Percentiles rank a stretch among this genome's conserved stretches.
phyloP scores from a whole-genome alignment of 2,329 filamentous ascomycete species.

The Aspergillus sp. region DNA sequence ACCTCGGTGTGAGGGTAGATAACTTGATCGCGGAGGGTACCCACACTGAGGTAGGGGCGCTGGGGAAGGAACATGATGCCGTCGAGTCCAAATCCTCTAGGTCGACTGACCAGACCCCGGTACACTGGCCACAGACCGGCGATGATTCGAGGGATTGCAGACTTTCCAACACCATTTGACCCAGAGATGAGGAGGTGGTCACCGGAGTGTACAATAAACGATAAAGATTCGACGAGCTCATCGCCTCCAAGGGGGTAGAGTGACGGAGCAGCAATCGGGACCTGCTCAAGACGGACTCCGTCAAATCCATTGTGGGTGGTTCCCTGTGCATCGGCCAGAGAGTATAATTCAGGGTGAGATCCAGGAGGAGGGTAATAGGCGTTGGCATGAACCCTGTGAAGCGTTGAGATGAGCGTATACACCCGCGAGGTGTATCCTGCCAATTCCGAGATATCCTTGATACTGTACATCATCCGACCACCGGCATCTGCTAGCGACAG shows the following conservation, averaged over 20 bases:
- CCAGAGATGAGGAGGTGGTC: conserved; percentile 94
- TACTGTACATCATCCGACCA: conserved; percentile 98
- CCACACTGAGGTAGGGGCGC: conserved; percentile 83
- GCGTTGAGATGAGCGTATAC: conserved; percentile 89
- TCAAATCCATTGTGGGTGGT: conserved; percentile 94
- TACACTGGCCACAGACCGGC: conserved; percentile 96
- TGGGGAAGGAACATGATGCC: conserved; percentile 99
- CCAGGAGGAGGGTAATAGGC: conserved; percentile 71
- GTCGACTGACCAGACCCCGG: conserved; percentile 82
- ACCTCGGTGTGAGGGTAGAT: conserved; percentile 94
- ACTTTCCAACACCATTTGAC: conserved; percentile 91
- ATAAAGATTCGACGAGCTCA: conserved; percentile 81
- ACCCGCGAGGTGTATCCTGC: conserved; percentile 95
- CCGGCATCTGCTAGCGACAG: conserved; percentile 93
- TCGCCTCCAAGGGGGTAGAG: conserved; percentile 89
- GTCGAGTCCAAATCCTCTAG: conserved; percentile 73
- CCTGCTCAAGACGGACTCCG: conserved; percentile 86
- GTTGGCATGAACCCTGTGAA: conserved; percentile 88
- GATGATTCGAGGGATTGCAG: conserved; percentile 77
- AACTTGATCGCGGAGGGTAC: conserved; percentile 91
- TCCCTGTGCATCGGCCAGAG: conserved; percentile 84
- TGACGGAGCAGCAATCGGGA: conserved; percentile 84
- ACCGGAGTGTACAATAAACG: conserved; percentile 81
- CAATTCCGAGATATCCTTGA: conserved; percentile 94
- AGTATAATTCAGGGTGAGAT: conserved; percentile 73